A percentile compares a stretch with the other conserved stretches of the same genome.
phyloP scores from a whole-genome alignment of 2,329 filamentous ascomycete species.

The Penicillium italicum region DNA sequence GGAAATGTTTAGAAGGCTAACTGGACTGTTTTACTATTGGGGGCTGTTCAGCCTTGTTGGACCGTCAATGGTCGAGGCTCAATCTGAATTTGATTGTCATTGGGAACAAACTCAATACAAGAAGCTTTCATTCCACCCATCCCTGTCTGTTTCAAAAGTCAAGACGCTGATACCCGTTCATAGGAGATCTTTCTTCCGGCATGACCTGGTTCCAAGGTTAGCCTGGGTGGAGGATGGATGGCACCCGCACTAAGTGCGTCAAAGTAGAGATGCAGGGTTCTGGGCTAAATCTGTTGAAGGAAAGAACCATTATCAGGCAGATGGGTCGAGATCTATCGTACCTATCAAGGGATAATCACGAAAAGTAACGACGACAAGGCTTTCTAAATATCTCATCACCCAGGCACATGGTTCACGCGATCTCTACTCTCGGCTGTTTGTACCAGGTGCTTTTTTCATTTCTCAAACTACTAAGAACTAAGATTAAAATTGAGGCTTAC shows the following conservation, averaged over 20 bases:
- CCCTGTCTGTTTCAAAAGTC: neutral
- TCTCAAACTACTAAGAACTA: too few species aligned
- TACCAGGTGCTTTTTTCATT: neutral
- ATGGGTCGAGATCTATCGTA: too few species aligned
- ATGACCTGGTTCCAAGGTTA: neutral
- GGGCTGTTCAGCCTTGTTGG: neutral
- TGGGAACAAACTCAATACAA: neutral
- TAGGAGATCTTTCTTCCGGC: neutral
- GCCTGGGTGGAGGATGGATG: neutral
- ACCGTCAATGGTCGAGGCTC: neutral
- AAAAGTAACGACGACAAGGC: too few species aligned
- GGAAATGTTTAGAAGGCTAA: neutral
- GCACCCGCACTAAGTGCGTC: too few species aligned
- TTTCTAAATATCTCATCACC: too few species aligned
- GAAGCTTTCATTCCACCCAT: neutral
- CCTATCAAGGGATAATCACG: too few species aligned
- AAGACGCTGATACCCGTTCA: neutral
- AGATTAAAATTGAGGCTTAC: neutral
- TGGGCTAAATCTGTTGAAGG: too few species aligned
- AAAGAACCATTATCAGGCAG: too few species aligned
- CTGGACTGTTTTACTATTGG: neutral
- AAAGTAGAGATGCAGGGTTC: too few species aligned
- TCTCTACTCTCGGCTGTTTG: too few species aligned
- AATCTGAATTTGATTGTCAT: neutral
- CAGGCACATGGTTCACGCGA: too few species aligned